Evolutionary conservation across 495 filamentous ascomycete species (phyloP), one percentile per base, ranked within the genome.

Genomic region (Penicillium waksmanii): DNA sequence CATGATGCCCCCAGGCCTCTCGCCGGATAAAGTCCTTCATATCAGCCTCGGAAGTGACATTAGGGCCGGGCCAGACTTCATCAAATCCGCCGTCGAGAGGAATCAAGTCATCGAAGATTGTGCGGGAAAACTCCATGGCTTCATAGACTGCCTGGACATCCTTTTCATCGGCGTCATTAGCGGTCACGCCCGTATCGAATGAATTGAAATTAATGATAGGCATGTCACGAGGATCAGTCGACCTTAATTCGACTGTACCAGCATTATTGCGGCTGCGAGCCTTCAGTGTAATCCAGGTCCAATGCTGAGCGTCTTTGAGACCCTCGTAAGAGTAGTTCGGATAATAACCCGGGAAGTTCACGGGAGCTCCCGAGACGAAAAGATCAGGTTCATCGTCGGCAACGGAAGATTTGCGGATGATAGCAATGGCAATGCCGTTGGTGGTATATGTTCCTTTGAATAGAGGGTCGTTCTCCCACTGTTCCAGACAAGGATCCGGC

Each of bases 1-100:
- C 84, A 61, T 88, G 85, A 50, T 87, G 84, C 0, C 84, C 84
- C 81, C 82, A 89, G 3, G 82, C 72, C 42, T 77, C 71, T 34
- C 81, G 70, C 65, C 79, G 79, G 55, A 83, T 75, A 60, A 74
- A 85, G 55, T 76, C 63, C 56, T 82, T 33, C 15, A 55, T 31
- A 17, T 55, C 38, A 23, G 35, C 75, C 35, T 77, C 67, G 1
- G 71, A 68, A 15, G 53, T 61, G 1, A 80, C 70, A 31, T 77
- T 71, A 5, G 61, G 53, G 0, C 81, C 81, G 0, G 84, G 85
- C 62, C 73, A 73, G n/a, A 81, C 75, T 65, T 85, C 81, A 5
- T 65, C 65, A 25, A 82, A 76, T 7, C 49, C 36, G 0, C 75
- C 73, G 21, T 77, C 69, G 47, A 66, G 71, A 15, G 58, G 67